Evolutionary conservation across 2,329 filamentous ascomycete species (phyloP).

Genomic region (Chaetomium olivaceum): DNA sequence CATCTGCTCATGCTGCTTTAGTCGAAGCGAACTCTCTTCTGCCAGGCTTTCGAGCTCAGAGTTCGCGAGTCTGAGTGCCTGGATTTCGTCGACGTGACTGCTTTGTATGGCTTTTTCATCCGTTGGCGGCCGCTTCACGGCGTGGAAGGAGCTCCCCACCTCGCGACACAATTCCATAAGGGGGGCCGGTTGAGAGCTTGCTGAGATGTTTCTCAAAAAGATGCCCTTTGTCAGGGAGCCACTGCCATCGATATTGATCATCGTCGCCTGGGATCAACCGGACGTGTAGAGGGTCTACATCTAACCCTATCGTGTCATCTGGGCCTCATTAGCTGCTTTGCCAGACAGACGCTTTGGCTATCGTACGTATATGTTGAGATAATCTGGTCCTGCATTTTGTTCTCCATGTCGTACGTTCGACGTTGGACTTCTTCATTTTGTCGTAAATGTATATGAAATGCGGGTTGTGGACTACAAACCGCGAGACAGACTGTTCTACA

Average conservation of each 20-base stretch:
- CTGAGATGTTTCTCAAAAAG: slow-evolving; percentile 3
- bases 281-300: not conserved
- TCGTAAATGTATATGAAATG: not conserved
- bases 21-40: slow-evolving; percentile 1
- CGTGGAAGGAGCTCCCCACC: not conserved
- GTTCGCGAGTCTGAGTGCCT: slow-evolving; percentile 1
- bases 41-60: slow-evolving; percentile 5
- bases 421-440: slow-evolving; percentile 1
- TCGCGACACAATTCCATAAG: slow-evolving; percentile 1
- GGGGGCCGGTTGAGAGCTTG: slow-evolving; percentile 3
- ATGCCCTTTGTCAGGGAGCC: not conserved
- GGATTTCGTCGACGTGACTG: slow-evolving; percentile 1
- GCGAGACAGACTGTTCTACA: not conserved
- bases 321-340: not conserved
- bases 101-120: slow-evolving; percentile 1
- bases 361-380: not conserved
- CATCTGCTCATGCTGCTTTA: not conserved
- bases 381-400: not conserved
- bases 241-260: slow-evolving; percentile 1
- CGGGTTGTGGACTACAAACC: not conserved
- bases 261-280: not conserved
- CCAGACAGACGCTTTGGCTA: not conserved
- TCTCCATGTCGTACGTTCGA: slow-evolving; percentile 1
- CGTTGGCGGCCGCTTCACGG: not conserved
- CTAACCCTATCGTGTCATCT: not conserved